These are phyloP conservation scores for Dichomitus squalens DNA, from an alignment of 1,284 basidiomycete genomes.

Conservation along the genomic window DNA sequence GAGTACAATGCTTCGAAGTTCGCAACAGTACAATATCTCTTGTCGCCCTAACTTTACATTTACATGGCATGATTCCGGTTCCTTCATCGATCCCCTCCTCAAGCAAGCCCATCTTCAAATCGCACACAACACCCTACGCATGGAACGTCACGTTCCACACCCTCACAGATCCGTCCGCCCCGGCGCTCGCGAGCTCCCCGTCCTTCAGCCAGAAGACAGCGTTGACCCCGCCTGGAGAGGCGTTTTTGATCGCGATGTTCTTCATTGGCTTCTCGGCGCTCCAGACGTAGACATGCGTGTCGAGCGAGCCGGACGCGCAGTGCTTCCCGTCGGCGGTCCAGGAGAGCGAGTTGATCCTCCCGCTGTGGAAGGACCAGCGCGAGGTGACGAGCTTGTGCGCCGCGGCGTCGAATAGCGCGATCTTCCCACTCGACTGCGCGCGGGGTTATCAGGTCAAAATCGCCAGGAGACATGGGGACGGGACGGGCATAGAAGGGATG, in stretches of 20 bases:
- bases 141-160: slow-evolving; percentile 73
- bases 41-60: no score
- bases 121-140: slow-evolving; percentile 19
- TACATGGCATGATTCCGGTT: not conserved
- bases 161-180: slow-evolving; percentile 84
- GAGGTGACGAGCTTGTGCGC: slow-evolving; percentile 70
- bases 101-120: not conserved
- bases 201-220: slow-evolving; percentile 78
- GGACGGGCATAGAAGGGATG: not conserved
- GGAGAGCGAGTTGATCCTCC: slow-evolving; percentile 76
- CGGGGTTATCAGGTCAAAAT: not conserved
- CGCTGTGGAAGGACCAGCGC: slow-evolving; percentile 90
- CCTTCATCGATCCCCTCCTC: not conserved
- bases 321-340: slow-evolving; percentile 80
- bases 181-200: slow-evolving; percentile 68
- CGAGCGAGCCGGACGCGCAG: slow-evolving; percentile 86
- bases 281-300: slow-evolving; percentile 93
- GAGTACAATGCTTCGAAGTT: no score
- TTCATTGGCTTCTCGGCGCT: slow-evolving; percentile 76
- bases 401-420: slow-evolving; percentile 76
- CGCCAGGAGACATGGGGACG: not conserved
- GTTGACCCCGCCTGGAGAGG: slow-evolving; percentile 81
- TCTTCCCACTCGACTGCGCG: slow-evolving; percentile 71
- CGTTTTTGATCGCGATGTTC: slow-evolving; percentile 86
- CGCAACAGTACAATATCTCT: no score